A percentile compares a stretch with the other conserved stretches of the same genome.
Evolutionary conservation across 768 basidiomycete genomes (phyloP).

Genomic region (Xerocomellus amylosporus): DNA sequence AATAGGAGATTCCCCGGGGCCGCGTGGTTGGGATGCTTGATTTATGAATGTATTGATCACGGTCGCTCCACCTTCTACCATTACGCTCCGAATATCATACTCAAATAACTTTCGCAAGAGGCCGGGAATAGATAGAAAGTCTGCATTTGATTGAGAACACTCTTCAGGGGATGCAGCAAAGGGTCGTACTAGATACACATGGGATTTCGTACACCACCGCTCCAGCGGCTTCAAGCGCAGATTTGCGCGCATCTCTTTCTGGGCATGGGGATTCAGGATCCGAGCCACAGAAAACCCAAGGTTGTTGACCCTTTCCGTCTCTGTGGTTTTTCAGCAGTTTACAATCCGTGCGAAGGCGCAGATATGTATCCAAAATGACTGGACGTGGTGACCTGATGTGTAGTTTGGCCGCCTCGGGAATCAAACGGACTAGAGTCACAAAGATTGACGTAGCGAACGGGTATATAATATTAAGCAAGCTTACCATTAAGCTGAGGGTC

Average conservation of each 20-base stretch:
- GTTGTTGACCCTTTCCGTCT: slow-evolving; percentile 57
- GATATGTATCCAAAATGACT: slow-evolving; percentile 73
- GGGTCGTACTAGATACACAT: slow-evolving; percentile 35
- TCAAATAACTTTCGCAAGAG: slow-evolving; percentile 53
- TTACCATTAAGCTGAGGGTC: slow-evolving; percentile 92
- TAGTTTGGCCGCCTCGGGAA: slow-evolving; percentile 40
- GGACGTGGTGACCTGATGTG: slow-evolving; percentile 65
- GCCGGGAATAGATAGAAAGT: slow-evolving; percentile 41
- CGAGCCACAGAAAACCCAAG: slow-evolving; percentile 64
- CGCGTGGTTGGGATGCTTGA: slow-evolving; percentile 7
- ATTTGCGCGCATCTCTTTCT: slow-evolving; percentile 35
- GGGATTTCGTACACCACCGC: slow-evolving; percentile 59
- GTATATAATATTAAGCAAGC: slow-evolving; percentile 20
- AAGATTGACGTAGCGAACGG: neutral
- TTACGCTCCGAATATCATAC: slow-evolving; percentile 67
- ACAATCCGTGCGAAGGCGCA: slow-evolving; percentile 64
- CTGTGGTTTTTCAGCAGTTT: slow-evolving; percentile 68
- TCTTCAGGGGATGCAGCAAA: neutral
- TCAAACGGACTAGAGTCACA: slow-evolving; percentile 47
- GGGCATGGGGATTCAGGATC: neutral
- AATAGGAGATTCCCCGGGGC: slow-evolving; percentile 22
- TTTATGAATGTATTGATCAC: slow-evolving; percentile 60
- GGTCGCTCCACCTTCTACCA: slow-evolving; percentile 93
- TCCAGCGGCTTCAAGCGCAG: slow-evolving; percentile 59
- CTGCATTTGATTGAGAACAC: slow-evolving; percentile 20